Base-by-base conservation (phyloP, 805 yeast species). In the Saturnispora ahearnii region DNA sequence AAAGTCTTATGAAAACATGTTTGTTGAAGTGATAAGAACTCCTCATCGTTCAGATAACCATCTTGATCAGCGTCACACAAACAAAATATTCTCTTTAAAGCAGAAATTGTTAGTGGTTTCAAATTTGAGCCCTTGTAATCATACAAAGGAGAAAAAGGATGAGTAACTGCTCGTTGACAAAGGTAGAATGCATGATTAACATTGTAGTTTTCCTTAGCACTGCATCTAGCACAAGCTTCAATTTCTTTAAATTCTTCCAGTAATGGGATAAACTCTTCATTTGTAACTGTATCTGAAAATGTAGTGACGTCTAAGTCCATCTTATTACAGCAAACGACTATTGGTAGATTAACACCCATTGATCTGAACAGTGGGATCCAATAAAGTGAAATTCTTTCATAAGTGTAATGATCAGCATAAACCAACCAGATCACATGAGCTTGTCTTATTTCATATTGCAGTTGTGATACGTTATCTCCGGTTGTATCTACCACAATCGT, bases 391-490 rank as follows among this genome's bases (percentile, higher is more conserved):
- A 93, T 79, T 44, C 98, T 73, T 63, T 93, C 98, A 62, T 89
- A 93, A 0, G 98, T 88, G 62, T 89, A 93, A 60, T 89, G 96
- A 61, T 90, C 98, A 3, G 93, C 78, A 62, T 90, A 93, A 0
- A 93, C 88, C n/a, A 93, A 74, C 91, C 96, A 85, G 2, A 93
- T 85, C 12, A 89, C 97, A 65, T 87, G 91, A 0, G 97, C 93
- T 48, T 77, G 74, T 44, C 95, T 75, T 54, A 93, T 76, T 62
- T 88, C 96, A 31, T 74, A 71, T 51, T 85, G 87, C 12, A 93
- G 67, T 0, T 68, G 62, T 1, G 68, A 66, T 32, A 79, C 66
- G 59, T 88, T 95, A 1, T 82, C 74, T 1, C 88, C 73, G 1
- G 82, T 70, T 0, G 98, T 91, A 62, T 93, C 99, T 1, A 89